Conservation (phyloP, 2,329 filamentous ascomycete species). For the Botrytis fragariae region DNA sequence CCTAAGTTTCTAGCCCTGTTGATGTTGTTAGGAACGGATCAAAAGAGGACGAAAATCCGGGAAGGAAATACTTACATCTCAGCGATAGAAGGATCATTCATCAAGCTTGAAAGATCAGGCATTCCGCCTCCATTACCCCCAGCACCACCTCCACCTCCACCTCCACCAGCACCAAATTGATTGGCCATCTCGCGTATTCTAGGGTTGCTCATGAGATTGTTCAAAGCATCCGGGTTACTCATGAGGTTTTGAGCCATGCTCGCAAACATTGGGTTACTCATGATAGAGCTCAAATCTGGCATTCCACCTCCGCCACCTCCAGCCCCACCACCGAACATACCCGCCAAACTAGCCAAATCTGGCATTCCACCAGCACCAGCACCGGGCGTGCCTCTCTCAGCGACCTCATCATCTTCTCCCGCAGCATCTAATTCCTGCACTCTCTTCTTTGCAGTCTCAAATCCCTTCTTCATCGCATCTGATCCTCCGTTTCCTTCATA, state of each 20-base stretch:
- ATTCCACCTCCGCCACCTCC: constrained; percentile 69
- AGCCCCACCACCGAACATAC: constrained; percentile 62
- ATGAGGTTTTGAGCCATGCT: constrained; percentile 97
- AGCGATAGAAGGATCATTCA: constrained; percentile 89
- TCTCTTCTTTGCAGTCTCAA: constrained; percentile 85
- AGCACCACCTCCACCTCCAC: constrained; percentile 39
- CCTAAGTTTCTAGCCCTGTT: constrained; percentile 19
- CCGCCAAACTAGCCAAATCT: constrained; percentile 66
- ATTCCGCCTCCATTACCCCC: constrained; percentile 66
- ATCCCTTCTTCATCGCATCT: constrained; percentile 96
- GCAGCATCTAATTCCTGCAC: constrained; percentile 73
- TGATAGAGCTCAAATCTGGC: constrained; percentile 82
- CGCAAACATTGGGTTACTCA: constrained; percentile 98
- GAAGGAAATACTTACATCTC: constrained; percentile 71
- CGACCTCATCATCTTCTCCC: constrained; percentile 46
- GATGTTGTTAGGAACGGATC: neutral
- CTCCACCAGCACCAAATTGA: constrained; percentile 64
- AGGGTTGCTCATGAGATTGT: constrained; percentile 92
- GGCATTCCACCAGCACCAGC: constrained; percentile 63
- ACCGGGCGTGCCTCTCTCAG: constrained; percentile 49
- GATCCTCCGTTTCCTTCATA: constrained; percentile 91
- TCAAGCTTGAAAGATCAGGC: constrained; percentile 81
- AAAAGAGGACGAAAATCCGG: no score
- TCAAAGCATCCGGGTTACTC: constrained; percentile 92
- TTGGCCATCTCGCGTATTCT: constrained; percentile 83